Evolutionary conservation across 2,329 filamentous ascomycete species (phyloP).

Genomic region (Xylariaceae sp.): DNA sequence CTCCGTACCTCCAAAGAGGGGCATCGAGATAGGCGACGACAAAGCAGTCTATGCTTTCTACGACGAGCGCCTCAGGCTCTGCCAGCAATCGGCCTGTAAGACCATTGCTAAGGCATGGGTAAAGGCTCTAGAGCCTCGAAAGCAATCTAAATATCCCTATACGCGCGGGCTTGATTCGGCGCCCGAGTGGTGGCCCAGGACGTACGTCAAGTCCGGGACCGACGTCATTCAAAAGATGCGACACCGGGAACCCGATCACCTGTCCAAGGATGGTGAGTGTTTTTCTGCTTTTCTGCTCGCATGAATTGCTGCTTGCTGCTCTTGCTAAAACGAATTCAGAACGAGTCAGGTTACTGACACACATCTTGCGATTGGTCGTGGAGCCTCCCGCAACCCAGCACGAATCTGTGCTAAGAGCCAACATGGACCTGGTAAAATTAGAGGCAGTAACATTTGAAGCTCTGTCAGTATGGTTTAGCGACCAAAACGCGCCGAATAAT

Average conservation of each 20-base stretch:
- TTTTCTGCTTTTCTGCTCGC: not conserved
- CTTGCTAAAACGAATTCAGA: constrained; percentile 37
- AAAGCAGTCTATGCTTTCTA: constrained; percentile 56
- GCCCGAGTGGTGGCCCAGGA: constrained; percentile 62
- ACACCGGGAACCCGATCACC: constrained; percentile 69
- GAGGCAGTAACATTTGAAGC: constrained; percentile 55
- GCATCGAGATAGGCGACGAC: constrained; percentile 49
- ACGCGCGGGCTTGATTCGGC: constrained; percentile 57
- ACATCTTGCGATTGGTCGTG: constrained; percentile 55
- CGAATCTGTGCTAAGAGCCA: constrained; percentile 46
- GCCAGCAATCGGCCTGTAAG: constrained; percentile 68
- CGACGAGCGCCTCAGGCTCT: constrained; percentile 54
- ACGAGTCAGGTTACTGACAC: constrained; percentile 52
- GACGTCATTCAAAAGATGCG: constrained; percentile 50
- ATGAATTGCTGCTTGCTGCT: not conserved
- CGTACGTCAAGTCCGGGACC: constrained; percentile 36
- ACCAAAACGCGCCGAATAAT: constrained; percentile 49
- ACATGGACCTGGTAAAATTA: constrained; percentile 49
- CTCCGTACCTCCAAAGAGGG: constrained; percentile 34
- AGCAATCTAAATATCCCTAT: constrained; percentile 70
- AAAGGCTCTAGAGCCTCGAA: constrained; percentile 69
- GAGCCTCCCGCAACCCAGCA: constrained; percentile 46
- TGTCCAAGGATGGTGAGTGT: constrained; percentile 57
- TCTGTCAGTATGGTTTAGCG: constrained; percentile 52
- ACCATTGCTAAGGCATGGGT: constrained; percentile 71